Base-by-base conservation (phyloP, 169 alveolate genomes). In the Toxoplasma gondii region DNA sequence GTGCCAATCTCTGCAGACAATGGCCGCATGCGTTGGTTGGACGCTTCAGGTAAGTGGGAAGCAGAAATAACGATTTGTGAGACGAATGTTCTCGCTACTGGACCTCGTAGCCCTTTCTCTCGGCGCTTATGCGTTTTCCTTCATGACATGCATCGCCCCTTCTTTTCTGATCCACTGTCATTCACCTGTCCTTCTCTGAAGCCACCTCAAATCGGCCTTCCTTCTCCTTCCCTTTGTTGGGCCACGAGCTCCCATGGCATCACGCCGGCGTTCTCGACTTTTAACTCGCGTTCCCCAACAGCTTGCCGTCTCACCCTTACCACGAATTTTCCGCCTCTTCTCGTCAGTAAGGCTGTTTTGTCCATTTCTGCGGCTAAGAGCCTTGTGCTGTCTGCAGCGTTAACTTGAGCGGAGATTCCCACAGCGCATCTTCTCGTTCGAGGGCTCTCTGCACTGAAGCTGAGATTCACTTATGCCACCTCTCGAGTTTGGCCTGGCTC, bases 401-500 rank as follows among this genome's bases (percentile, higher is more conserved):
- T 31, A 64, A 19, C 74, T 1, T 64, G 7, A 27, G 39, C 86
- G 86, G 86, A 1, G n/a, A 7, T 31, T 4, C 86, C 43, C 4
- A 4, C 45, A 1, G 45, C 39, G 29, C 86, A 31, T 78, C 86
- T 19, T 78, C 86, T 1, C 29, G 44, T 2, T 10, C 86, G 45
- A 1, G 7, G 74, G 86, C 44, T 1, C 86, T 78, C 44, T 9
- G 10, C 44, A 27, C 86, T 19, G 86, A 78, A 45, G 86, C 86
- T 10, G 86, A 78, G 45, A 38, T 78, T 19, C 86, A 78, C 45
- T 45, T 78, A 17, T 1, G 45, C 10, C 86, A 78, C 49, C 86
- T 78, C 39, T 16, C 44, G 45, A 78, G 86, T 78, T n/a, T 78
- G 86, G 39, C 86, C 44, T 78, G 86, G 86, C 86, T 78, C 44